phyloP scores from a whole-genome alignment of 2,329 filamentous ascomycete genomes.

The Bipolaris bicolor region DNA sequence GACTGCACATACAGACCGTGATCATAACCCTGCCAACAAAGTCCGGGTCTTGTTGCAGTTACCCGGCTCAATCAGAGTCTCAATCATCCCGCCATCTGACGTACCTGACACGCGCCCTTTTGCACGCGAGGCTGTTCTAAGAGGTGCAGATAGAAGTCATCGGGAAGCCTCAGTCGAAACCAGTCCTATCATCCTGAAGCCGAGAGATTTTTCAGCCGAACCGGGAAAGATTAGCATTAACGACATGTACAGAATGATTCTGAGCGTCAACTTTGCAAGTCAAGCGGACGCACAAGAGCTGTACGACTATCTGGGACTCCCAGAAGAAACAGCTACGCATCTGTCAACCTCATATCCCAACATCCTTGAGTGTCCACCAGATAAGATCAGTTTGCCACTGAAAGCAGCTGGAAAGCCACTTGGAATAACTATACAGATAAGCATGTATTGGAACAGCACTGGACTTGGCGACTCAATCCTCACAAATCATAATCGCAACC shows the following conservation, averaged over 20 bases:
- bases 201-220: constrained; percentile 12
- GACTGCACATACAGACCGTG: neutral
- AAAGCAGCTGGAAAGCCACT: constrained; percentile 18
- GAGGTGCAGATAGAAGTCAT: constrained; percentile 1
- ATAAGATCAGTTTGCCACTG: constrained; percentile 17
- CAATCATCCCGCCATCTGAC: constrained; percentile 11
- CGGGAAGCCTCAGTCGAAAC: constrained; percentile 11
- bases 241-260: constrained; percentile 15
- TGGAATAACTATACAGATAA: constrained; percentile 28
- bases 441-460: constrained; percentile 29
- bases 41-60: constrained; percentile 11
- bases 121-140: constrained; percentile 11
- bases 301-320: constrained; percentile 28
- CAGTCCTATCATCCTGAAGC: constrained; percentile 29
- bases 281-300: constrained; percentile 32
- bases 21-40: constrained; percentile 3
- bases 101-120: neutral
- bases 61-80: constrained; percentile 9
- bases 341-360: constrained; percentile 37
- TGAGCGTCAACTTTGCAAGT: constrained; percentile 30
- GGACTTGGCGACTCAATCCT: constrained; percentile 20
- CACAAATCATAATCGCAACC: constrained; percentile 32
- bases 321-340: constrained; percentile 10
- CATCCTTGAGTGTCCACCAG: constrained; percentile 34
- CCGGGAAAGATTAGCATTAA: neutral